These are phyloP conservation scores for Debaryomyces coudertii DNA, from an alignment of 1,139 yeast genomes.

Conservation along the genomic window DNA sequence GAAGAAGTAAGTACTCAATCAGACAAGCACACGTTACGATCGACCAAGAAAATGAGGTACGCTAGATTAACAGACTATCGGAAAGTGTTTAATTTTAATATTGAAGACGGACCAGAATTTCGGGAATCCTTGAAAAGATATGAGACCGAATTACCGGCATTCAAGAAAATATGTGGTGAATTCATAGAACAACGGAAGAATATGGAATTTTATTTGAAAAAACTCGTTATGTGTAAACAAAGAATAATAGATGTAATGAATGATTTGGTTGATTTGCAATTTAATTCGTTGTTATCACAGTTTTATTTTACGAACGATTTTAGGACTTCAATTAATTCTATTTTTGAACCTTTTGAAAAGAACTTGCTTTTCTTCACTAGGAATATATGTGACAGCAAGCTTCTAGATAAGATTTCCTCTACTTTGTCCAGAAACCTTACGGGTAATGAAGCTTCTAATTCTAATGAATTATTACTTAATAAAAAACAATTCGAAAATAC, in stretches of 20 bases:
- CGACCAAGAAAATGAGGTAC: constrained; percentile 1
- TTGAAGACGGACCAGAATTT: constrained; percentile 78
- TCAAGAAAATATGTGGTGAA: constrained; percentile 44
- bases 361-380: constrained; percentile 34
- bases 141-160: constrained; percentile 55
- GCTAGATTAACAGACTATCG: constrained; percentile 24
- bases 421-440: constrained; percentile 12
- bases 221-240: constrained; percentile 23
- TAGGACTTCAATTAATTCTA: constrained; percentile 19
- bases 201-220: constrained; percentile 29
- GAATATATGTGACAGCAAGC: constrained; percentile 36
- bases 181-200: constrained; percentile 39
- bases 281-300: constrained; percentile 25
- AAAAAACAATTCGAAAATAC: constrained; percentile 70
- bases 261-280: constrained; percentile 25
- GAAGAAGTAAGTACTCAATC: constrained; percentile 6
- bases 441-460: constrained; percentile 9
- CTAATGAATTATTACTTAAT: constrained; percentile 24
- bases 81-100: constrained; percentile 37
- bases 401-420: constrained; percentile 28
- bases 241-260: constrained; percentile 30
- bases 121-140: constrained; percentile 57
- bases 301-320: constrained; percentile 29
- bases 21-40: neutral
- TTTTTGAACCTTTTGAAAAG: constrained; percentile 40